phyloP scores from a whole-genome alignment of 257 asterid species.

The Solanum etuberosum region DNA sequence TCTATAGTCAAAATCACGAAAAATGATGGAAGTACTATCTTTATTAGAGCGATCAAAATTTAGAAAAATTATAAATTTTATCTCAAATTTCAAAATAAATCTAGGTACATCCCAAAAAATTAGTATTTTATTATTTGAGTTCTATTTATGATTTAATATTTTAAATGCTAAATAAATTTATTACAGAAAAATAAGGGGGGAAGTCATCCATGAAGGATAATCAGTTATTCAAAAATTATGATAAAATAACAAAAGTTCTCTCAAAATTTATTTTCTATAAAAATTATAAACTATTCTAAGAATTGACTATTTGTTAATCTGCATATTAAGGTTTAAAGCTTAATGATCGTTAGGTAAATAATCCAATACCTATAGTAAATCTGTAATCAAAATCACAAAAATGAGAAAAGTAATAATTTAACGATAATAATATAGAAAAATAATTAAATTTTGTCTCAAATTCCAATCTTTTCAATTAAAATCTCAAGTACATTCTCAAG shows the following conservation, averaged over 20 bases:
- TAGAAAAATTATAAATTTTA: no score
- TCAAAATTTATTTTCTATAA: neutral
- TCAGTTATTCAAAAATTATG: neutral
- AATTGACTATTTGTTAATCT: neutral
- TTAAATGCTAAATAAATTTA: no score
- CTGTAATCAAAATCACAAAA: neutral
- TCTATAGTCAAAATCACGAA: neutral
- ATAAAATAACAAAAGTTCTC: neutral
- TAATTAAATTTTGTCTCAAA: neutral
- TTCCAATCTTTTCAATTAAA: neutral
- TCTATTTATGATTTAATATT: no score
- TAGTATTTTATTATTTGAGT: neutral
- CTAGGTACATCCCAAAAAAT: neutral
- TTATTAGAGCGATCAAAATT: neutral
- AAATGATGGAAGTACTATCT: neutral
- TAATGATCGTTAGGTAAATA: neutral
- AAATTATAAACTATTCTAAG: neutral
- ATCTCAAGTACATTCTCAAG: neutral
- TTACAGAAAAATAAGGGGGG: neutral
- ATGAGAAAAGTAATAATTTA: neutral
- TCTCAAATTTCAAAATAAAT: neutral
- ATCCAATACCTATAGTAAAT: neutral
- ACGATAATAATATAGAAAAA: neutral
- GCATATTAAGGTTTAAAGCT: neutral
- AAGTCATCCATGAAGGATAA: neutral